phyloP scores from a whole-genome alignment of 73 alveolate genomes.

The Diophrys sp. region DNA sequence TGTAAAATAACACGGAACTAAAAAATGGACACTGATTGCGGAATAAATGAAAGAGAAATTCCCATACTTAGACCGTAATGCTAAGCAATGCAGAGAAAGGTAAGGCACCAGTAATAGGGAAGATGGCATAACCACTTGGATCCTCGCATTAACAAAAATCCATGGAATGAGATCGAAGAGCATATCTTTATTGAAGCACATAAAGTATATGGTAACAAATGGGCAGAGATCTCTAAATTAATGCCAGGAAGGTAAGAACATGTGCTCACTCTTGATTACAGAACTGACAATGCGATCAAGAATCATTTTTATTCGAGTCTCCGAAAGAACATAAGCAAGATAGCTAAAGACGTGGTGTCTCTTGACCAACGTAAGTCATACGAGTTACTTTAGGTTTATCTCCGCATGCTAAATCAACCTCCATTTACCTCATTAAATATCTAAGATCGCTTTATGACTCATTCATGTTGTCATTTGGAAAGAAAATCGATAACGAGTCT shows the following conservation, averaged over 20 bases:
- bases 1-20: constrained; percentile 48
- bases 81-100: constrained; percentile 43
- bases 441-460: background rate
- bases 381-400: background rate
- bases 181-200: constrained; percentile 20
- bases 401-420: background rate
- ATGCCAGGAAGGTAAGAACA: constrained; percentile 31
- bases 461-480: background rate
- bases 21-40: constrained; percentile 58
- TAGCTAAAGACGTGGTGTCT: constrained; percentile 12
- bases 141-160: constrained; percentile 31
- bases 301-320: constrained; percentile 58
- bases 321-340: constrained; percentile 49
- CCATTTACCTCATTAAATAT: constrained; percentile 3
- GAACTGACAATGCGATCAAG: constrained; percentile 57
- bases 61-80: constrained; percentile 11
- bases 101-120: background rate
- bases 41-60: constrained; percentile 17
- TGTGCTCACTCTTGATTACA: background rate
- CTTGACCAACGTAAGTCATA: constrained; percentile 2
- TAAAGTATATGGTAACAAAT: constrained; percentile 37
- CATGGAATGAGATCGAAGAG: constrained; percentile 39
- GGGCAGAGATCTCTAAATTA: constrained; percentile 45
- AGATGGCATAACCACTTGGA: constrained; percentile 51
- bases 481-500: background rate